Evolutionary conservation across 176 grass and related monocot species (phyloP).

Genomic region (sorghum (Sorghum bicolor)): DNA sequence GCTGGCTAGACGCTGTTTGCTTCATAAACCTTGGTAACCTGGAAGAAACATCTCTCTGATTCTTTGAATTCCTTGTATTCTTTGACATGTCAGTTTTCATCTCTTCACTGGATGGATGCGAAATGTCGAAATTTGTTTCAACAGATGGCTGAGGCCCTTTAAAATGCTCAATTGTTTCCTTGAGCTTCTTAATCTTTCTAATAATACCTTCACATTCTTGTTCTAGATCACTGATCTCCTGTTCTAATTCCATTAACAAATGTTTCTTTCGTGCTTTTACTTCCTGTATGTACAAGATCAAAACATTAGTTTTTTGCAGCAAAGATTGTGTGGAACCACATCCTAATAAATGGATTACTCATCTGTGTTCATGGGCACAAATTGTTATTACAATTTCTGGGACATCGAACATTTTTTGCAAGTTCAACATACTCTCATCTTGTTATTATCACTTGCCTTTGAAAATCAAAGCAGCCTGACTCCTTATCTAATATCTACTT

Average conservation of each 20-base stretch:
- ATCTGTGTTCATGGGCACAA: constrained; percentile 1
- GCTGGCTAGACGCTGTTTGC: constrained; percentile 77
- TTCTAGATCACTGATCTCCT: constrained; percentile 64
- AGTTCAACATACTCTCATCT: neutral
- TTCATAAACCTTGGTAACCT: constrained; percentile 84
- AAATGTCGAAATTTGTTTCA: constrained; percentile 31
- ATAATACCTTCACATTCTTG: constrained; percentile 67
- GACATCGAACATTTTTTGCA: neutral
- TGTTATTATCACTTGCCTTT: constrained; percentile 4
- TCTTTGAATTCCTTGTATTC: constrained; percentile 35
- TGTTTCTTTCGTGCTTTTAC: constrained; percentile 60
- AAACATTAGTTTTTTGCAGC: constrained; percentile 15
- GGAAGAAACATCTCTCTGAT: constrained; percentile 37
- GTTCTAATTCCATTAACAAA: constrained; percentile 47
- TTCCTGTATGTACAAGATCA: constrained; percentile 54
- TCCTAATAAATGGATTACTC: neutral
- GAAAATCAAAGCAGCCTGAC: neutral
- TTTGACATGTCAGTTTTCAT: constrained; percentile 40
- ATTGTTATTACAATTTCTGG: constrained; percentile 8
- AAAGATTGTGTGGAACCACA: neutral
- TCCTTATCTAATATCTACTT: constrained; percentile 28
- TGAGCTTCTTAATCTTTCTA: constrained; percentile 57
- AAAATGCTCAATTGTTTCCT: constrained; percentile 51
- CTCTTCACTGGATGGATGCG: constrained; percentile 43
- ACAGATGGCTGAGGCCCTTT: constrained; percentile 33